A percentile compares a stretch with the other conserved stretches of the same genome.
phyloP scores from a whole-genome alignment of 2,329 filamentous ascomycete species.

The Neoascochyta sp. region DNA sequence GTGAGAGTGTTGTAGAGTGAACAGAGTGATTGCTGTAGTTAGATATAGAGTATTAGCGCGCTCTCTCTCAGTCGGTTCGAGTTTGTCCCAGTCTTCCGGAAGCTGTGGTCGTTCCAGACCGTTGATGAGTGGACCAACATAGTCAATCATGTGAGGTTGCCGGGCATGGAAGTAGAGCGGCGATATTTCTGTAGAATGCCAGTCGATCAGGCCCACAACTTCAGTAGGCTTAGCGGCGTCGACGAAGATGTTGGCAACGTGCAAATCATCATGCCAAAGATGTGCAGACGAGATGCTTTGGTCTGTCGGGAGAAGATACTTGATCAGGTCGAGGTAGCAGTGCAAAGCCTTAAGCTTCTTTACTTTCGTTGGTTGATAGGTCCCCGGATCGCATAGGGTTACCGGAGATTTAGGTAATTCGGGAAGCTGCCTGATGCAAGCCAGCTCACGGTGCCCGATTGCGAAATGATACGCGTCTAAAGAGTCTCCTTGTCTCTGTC shows the following conservation, averaged over 20 bases:
- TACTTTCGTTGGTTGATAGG: conserved; percentile 34
- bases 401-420: conserved; percentile 32
- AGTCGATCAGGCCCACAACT: conserved; percentile 35
- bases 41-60: conserved; percentile 23
- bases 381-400: conserved; percentile 37
- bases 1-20: conserved; percentile 27
- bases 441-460: conserved; percentile 32
- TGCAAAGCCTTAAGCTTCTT: conserved; percentile 33
- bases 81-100: conserved; percentile 18
- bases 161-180: conserved; percentile 39
- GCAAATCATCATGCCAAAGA: conserved; percentile 41
- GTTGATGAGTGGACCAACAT: conserved; percentile 26
- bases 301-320: conserved; percentile 26
- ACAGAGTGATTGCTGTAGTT: conserved; percentile 28
- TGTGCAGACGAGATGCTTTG: conserved; percentile 17
- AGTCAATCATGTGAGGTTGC: conserved; percentile 34
- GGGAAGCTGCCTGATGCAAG: conserved; percentile 26
- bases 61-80: conserved; percentile 17
- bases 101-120: conserved; percentile 27
- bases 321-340: conserved; percentile 28
- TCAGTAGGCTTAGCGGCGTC: conserved; percentile 28
- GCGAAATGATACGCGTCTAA: conserved; percentile 32
- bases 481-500: conserved; percentile 19
- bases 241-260: conserved; percentile 39
- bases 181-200: conserved; percentile 33